These are phyloP conservation scores for Cordyceps javanica DNA, from an alignment of 2,329 filamentous ascomycete species.

Conservation along the genomic window DNA sequence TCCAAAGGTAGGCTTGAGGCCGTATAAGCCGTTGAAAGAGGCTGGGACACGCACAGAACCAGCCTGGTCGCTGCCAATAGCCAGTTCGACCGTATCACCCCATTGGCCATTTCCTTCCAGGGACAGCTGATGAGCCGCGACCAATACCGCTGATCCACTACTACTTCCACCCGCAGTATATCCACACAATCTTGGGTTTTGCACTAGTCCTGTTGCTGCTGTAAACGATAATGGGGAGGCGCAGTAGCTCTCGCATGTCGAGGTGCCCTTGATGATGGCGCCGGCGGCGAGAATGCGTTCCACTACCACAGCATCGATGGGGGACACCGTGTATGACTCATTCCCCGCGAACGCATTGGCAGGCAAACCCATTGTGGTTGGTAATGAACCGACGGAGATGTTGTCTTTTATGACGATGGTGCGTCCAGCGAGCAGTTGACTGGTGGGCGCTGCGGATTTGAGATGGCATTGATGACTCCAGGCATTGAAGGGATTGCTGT, in stretches of 20 bases:
- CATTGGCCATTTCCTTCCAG: neutral
- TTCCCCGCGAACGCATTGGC: neutral
- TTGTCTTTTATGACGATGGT: slow-evolving; percentile 25
- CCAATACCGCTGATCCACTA: neutral
- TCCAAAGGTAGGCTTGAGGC: slow-evolving; percentile 34
- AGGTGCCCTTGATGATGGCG: slow-evolving; percentile 20
- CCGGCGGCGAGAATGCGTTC: slow-evolving; percentile 22
- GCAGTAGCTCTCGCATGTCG: slow-evolving; percentile 26
- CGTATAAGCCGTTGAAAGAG: slow-evolving; percentile 25
- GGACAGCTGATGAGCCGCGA: neutral
- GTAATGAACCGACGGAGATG: slow-evolving; percentile 22
- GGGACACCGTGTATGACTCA: neutral
- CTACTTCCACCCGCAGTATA: neutral
- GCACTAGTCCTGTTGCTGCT: slow-evolving; percentile 23
- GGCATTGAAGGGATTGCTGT: neutral
- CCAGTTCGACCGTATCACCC: slow-evolving; percentile 20
- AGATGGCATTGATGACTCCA: neutral
- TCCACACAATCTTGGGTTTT: slow-evolving; percentile 3
- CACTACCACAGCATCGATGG: slow-evolving; percentile 19
- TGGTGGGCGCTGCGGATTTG: neutral
- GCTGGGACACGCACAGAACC: slow-evolving; percentile 28
- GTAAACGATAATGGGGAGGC: slow-evolving; percentile 23
- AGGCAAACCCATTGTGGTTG: slow-evolving; percentile 20
- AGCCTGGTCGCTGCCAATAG: slow-evolving; percentile 26
- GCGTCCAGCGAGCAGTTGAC: slow-evolving; percentile 13